Evolutionary conservation across 1,139 yeast genomes (phyloP).

Genomic region (Yamadazyma buinensis): DNA sequence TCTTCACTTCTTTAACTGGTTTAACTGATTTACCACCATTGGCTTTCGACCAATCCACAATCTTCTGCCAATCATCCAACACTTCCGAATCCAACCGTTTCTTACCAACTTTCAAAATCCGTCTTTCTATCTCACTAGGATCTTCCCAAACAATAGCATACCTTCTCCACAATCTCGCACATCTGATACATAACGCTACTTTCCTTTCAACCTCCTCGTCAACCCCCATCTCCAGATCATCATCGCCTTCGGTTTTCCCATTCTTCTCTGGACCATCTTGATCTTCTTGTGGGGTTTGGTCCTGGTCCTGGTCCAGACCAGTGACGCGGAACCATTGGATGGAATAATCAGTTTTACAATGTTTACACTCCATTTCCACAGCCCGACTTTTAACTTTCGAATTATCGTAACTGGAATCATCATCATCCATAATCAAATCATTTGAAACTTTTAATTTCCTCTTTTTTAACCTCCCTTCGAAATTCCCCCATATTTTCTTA

Average conservation of each 20-base stretch:
- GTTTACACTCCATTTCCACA: conserved; percentile 56
- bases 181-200: conserved; percentile 72
- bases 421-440: conserved; percentile 55
- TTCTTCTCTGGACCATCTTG: too few species aligned
- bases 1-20: background rate
- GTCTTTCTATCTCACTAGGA: conserved; percentile 64
- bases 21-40: conserved; percentile 1
- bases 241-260: too few species aligned
- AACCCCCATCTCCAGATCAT: conserved; percentile 1
- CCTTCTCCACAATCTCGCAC: conserved; percentile 88
- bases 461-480: conserved; percentile 65
- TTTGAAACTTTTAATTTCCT: conserved; percentile 41
- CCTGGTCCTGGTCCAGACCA: conserved; percentile 28
- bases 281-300: too few species aligned
- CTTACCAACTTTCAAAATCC: conserved; percentile 41
- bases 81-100: conserved; percentile 70
- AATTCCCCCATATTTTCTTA: conserved; percentile 76
- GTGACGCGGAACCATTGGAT: conserved; percentile 70
- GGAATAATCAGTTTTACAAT: conserved; percentile 55
- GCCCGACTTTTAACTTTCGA: conserved; percentile 39
- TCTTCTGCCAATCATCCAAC: conserved; percentile 58
- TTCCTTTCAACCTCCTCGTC: conserved; percentile 11
- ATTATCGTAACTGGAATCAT: conserved; percentile 67
- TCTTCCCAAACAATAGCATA: conserved; percentile 90
- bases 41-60: conserved; percentile 17